phyloP scores from a whole-genome alignment of 768 basidiomycete genomes.

The Suillus decipiens region DNA sequence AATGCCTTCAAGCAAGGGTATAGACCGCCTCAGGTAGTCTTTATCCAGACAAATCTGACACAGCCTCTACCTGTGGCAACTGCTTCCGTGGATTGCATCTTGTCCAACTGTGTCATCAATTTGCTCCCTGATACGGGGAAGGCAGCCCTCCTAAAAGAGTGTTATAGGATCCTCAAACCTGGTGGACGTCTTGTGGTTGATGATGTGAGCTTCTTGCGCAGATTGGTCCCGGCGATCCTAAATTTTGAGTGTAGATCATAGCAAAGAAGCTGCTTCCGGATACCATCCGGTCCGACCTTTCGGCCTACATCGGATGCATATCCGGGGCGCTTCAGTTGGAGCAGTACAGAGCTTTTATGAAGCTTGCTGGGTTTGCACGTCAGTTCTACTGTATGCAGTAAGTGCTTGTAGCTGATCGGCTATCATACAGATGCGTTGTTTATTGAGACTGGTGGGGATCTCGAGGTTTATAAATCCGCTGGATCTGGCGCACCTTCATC shows the following conservation, averaged over 20 bases:
- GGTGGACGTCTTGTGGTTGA: slow-evolving; percentile 55
- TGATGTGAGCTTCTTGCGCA: slow-evolving; percentile 38
- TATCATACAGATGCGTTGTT: slow-evolving; percentile 40
- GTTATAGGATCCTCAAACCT: slow-evolving; percentile 51
- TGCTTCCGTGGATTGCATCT: slow-evolving; percentile 51
- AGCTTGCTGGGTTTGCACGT: slow-evolving; percentile 46
- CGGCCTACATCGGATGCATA: slow-evolving; percentile 46
- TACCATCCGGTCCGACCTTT: slow-evolving; percentile 41
- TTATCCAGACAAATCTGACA: slow-evolving; percentile 44
- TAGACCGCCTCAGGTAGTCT: slow-evolving; percentile 50
- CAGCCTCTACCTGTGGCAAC: slow-evolving; percentile 50
- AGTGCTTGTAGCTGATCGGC: background rate
- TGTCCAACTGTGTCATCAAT: slow-evolving; percentile 62
- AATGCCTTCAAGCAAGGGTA: slow-evolving; percentile 44
- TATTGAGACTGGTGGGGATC: slow-evolving; percentile 41
- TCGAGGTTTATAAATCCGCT: slow-evolving; percentile 37
- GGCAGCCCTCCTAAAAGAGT: slow-evolving; percentile 44
- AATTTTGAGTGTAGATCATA: slow-evolving; percentile 38
- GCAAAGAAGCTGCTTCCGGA: slow-evolving; percentile 47
- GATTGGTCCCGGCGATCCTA: background rate
- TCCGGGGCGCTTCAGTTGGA: slow-evolving; percentile 44
- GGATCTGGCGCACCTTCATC: slow-evolving; percentile 17
- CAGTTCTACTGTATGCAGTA: background rate
- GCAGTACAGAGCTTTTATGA: slow-evolving; percentile 41
- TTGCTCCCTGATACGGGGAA: slow-evolving; percentile 46